Evolutionary conservation across 441 rosid genomes (phyloP).

Genomic region (Erodium chrysanthum): DNA sequence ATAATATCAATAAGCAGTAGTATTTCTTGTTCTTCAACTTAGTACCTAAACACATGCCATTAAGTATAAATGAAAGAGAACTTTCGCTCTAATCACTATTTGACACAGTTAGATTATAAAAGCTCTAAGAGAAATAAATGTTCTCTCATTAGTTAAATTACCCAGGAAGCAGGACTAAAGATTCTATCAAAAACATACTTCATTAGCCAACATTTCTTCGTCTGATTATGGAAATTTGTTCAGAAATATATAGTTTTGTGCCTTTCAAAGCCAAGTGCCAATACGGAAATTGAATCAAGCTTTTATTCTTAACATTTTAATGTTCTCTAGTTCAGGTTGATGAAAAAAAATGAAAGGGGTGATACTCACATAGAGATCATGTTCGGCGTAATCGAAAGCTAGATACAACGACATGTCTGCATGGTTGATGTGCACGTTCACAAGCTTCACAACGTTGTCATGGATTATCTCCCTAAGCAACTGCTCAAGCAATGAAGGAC

Average conservation of each 20-base stretch:
- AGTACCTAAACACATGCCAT: no score
- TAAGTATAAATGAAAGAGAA: no score
- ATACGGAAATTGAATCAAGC: not conserved
- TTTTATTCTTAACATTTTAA: not conserved
- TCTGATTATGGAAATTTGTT: not conserved
- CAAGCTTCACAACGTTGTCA: slow-evolving; percentile 94
- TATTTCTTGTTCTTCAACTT: no score
- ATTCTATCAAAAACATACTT: not conserved
- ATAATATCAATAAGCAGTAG: no score
- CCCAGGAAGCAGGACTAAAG: not conserved
- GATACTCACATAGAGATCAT: slow-evolving; percentile 53
- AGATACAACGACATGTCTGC: slow-evolving; percentile 86
- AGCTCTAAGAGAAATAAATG: not conserved
- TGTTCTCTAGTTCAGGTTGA: not conserved
- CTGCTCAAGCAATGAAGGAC: slow-evolving; percentile 21
- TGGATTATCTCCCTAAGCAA: slow-evolving; percentile 83
- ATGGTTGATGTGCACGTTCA: slow-evolving; percentile 89
- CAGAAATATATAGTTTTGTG: not conserved
- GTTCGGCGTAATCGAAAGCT: slow-evolving; percentile 89
- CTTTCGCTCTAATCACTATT: not conserved
- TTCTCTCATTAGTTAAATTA: not conserved
- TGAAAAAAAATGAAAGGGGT: not conserved
- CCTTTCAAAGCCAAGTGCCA: not conserved
- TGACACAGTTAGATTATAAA: not conserved
- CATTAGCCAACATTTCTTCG: not conserved